Percentiles rank a stretch among this genome's conserved stretches.
phyloP scores from a whole-genome alignment of 2,329 filamentous ascomycete species.

The Colletotrichum lini region DNA sequence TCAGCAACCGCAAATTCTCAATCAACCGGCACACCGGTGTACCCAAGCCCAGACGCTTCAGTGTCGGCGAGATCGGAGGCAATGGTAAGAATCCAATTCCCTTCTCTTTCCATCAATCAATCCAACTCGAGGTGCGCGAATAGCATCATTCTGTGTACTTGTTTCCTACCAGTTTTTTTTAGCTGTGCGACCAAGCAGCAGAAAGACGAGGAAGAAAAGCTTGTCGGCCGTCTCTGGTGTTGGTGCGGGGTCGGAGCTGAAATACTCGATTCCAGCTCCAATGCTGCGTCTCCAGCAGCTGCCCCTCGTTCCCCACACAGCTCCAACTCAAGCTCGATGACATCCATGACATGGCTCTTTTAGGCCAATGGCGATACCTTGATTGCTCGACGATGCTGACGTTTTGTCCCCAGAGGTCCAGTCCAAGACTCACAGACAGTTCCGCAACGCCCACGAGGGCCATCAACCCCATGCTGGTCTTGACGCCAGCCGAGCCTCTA shows the following conservation, averaged over 20 bases:
- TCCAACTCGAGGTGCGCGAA: background rate
- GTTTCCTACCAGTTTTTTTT: background rate
- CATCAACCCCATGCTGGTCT: conserved; percentile 93
- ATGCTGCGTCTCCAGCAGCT: conserved; percentile 25
- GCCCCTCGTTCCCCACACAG: conserved; percentile 42
- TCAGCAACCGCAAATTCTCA: conserved; percentile 74
- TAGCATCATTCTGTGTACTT: background rate
- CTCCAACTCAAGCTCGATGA: conserved; percentile 37
- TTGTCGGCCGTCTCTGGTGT: conserved; percentile 28
- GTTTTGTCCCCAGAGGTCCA: conserved; percentile 74
- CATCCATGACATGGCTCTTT: conserved; percentile 34
- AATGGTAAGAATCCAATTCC: conserved; percentile 21
- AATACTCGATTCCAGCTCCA: conserved; percentile 27
- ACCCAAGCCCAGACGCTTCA: conserved; percentile 72
- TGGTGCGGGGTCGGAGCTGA: conserved; percentile 40
- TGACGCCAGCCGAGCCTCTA: conserved; percentile 88
- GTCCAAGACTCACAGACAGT: conserved; percentile 89
- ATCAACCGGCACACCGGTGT: conserved; percentile 77
- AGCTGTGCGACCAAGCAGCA: background rate
- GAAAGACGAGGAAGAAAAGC: conserved; percentile 27
- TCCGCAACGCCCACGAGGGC: conserved; percentile 90
- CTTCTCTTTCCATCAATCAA: background rate
- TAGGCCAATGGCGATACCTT: conserved; percentile 3
- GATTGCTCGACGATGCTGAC: conserved; percentile 38
- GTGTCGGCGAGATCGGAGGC: conserved; percentile 64